Percentiles rank a stretch among this genome's conserved stretches.
Conservation (phyloP, 164 flowering plant species). For the Tetracentron sinense region DNA sequence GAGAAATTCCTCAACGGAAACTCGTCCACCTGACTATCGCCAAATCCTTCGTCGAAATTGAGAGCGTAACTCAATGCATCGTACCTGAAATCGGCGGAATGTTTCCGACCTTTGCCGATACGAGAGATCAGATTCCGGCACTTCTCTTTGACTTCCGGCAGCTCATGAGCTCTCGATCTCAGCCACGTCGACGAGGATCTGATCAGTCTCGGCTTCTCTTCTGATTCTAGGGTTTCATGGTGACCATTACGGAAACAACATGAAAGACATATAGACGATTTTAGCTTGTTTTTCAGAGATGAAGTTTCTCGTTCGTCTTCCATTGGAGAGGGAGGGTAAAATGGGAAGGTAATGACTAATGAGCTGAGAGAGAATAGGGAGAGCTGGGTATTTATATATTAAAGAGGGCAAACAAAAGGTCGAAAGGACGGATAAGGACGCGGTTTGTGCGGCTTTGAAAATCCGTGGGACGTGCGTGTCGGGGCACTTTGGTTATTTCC, state of each 20-base stretch:
- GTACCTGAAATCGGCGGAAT: constrained; percentile 37
- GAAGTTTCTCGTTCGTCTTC: constrained; percentile 5
- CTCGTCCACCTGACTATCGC: constrained; percentile 15
- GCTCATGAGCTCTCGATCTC: constrained; percentile 17
- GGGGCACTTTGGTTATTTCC: constrained; percentile 1
- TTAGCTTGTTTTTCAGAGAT: constrained; percentile 19
- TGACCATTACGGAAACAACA: constrained; percentile 19
- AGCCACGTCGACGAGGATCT: constrained; percentile 22
- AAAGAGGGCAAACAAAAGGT: not conserved
- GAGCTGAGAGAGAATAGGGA: not conserved
- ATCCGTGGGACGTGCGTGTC: constrained; percentile 13
- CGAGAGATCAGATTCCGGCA: constrained; percentile 23
- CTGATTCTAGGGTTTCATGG: constrained; percentile 3
- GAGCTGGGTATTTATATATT: not conserved
- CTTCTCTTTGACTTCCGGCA: constrained; percentile 33
- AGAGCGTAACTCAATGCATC: constrained; percentile 44
- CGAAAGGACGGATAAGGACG: constrained; percentile 11
- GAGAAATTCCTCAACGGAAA: constrained; percentile 30
- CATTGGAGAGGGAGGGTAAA: not conserved
- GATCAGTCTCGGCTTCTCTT: constrained; percentile 14
- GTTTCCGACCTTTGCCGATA: constrained; percentile 12
- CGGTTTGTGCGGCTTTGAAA: constrained; percentile 8
- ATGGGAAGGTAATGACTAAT: not conserved
- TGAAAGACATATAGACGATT: constrained; percentile 23
- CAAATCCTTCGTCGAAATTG: constrained; percentile 45